Evolutionary conservation across 345 rosid species (phyloP).

Genomic region (Lepidium didymum): DNA sequence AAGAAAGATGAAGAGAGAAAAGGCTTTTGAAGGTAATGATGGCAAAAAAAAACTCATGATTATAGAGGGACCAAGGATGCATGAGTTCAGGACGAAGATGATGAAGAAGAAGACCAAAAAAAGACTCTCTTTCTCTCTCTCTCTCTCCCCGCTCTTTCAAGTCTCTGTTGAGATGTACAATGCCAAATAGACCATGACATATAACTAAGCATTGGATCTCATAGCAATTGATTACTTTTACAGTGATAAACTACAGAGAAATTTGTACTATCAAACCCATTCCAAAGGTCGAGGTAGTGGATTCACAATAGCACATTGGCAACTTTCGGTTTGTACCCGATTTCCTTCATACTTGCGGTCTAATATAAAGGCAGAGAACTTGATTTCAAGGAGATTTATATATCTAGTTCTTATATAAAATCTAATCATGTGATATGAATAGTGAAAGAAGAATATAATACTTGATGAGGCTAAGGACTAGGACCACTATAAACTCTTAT

Average conservation of each 20-base stretch:
- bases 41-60: slow-evolving; percentile 43
- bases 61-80: slow-evolving; percentile 37
- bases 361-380: not conserved
- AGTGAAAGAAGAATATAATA: not conserved
- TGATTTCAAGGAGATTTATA: not conserved
- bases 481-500: slow-evolving; percentile 30
- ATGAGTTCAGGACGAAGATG: slow-evolving; percentile 27
- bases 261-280: slow-evolving; percentile 1
- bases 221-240: not conserved
- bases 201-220: not conserved
- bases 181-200: not conserved
- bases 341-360: not conserved
- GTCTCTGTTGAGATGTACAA: not conserved
- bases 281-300: not conserved
- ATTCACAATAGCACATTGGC: not conserved
- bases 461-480: slow-evolving; percentile 23
- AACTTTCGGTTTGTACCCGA: not conserved
- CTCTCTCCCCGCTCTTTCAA: not conserved
- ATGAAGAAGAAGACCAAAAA: slow-evolving; percentile 31
- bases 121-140: too few relatives aligned
- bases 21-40: slow-evolving; percentile 51
- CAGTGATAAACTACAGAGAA: not conserved
- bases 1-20: not conserved
- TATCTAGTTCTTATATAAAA: not conserved
- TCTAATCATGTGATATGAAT: slow-evolving; percentile 20